Conservation (phyloP, 2,329 filamentous ascomycete species). For the Aspergillus neoniger region DNA sequence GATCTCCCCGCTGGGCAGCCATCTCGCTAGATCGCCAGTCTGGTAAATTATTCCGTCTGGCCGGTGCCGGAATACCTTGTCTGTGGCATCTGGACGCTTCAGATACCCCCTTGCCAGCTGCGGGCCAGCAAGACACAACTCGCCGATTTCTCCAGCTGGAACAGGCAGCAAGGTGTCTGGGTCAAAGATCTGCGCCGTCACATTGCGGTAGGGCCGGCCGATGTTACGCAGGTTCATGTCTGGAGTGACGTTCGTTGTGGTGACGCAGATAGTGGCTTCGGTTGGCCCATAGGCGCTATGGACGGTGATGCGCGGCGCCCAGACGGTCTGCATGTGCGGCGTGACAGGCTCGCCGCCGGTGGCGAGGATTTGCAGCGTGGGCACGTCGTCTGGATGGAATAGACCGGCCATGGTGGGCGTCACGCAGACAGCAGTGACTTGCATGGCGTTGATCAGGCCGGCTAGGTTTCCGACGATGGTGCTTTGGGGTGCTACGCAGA, state of each 20-base stretch:
- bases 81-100: constrained; percentile 19
- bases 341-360: constrained; percentile 16
- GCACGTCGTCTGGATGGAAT: constrained; percentile 2
- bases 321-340: constrained; percentile 12
- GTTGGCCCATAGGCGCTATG: constrained; percentile 23
- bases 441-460: neutral
- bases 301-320: constrained; percentile 10
- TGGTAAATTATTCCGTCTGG: constrained; percentile 10
- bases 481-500: constrained; percentile 36
- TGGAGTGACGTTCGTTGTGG: constrained; percentile 9
- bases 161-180: constrained; percentile 12
- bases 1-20: constrained; percentile 19
- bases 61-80: constrained; percentile 9
- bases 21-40: constrained; percentile 25
- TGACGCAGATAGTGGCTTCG: constrained; percentile 20
- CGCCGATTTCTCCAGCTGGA: constrained; percentile 18
- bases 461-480: neutral
- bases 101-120: constrained; percentile 21
- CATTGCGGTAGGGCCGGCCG: constrained; percentile 16
- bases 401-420: constrained; percentile 8
- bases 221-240: constrained; percentile 13
- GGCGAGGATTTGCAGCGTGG: neutral
- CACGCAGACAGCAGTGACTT: constrained; percentile 8
- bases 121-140: constrained; percentile 18
- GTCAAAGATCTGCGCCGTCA: constrained; percentile 16